Evolutionary conservation across 768 basidiomycete genomes (phyloP), one percentile per base, ranked within the genome.

Genomic region (Boletus fagicola): DNA sequence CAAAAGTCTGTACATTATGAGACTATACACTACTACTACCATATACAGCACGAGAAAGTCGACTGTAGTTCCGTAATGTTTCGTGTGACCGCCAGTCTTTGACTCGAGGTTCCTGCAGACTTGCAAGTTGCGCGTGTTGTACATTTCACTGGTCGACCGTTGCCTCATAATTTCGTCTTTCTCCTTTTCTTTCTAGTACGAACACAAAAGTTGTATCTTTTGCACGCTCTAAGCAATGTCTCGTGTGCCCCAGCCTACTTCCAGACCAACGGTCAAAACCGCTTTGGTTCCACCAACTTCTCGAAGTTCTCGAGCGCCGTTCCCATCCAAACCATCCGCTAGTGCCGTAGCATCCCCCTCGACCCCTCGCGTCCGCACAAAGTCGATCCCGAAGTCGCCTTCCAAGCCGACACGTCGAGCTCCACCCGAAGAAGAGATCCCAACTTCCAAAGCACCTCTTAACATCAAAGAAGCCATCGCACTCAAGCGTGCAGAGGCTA

Each of bases 391-490:
- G 0, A 75, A 74, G 52, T 74, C 74, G 5, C 68, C 74, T 31
- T 63, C 69, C n/a, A 73, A 72, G 48, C 18, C 65, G 13, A 20
- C 51, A 26, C 70, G 72, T 28, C 62, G 71, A 33, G 52, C 62
- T 49, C 63, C 59, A 1, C 62, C 59, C 33, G 64, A 62, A 53
- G 63, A 57, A 57, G 65, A 66, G 26, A 48, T 64, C 8, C 68
- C 62, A 36, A 56, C 79, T 18, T 62, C 75, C 16, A 77, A 72
- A 51, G 0, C 44, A 40, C 61, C 68, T 38, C 56, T 81, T 31
- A 90, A 80, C 65, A 80, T 92, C 60, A 85, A 85, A 63, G 91
- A 91, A 59, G 87, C 85, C 15, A 91, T 93, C 66, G 90, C 90
- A 2, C 74, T 90, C 45, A 89, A 83, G 59, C 78, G 90, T 43